Conservation (phyloP, 257 asterid species). For the Capsicum rhomboideum region DNA sequence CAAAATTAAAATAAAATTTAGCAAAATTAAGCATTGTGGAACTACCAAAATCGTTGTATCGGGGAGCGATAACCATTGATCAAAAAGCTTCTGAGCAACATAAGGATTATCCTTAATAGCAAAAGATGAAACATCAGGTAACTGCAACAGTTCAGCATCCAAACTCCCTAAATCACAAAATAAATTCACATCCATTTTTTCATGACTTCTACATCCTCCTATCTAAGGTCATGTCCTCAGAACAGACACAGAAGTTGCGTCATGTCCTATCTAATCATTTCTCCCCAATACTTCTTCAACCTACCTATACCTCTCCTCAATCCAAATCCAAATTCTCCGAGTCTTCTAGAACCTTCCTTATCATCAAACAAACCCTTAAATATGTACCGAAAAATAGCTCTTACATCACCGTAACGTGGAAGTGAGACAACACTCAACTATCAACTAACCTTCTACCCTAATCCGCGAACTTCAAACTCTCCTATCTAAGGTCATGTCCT, state of each 20-base stretch:
- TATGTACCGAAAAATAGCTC: background rate
- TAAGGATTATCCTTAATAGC: conserved; percentile 70
- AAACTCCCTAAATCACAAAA: conserved; percentile 63
- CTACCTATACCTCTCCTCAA: no score
- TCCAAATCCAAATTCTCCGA: conserved; percentile 22
- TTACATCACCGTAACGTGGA: background rate
- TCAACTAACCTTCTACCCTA: no score
- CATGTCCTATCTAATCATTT: no score
- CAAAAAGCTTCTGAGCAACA: conserved; percentile 73
- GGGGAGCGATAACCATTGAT: conserved; percentile 94
- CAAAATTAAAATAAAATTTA: background rate
- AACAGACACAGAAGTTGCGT: no score
- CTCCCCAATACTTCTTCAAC: no score
- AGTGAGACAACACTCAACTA: no score
- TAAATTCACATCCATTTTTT: conserved; percentile 78
- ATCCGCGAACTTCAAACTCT: no score
- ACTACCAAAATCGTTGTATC: conserved; percentile 69
- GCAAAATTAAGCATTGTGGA: background rate
- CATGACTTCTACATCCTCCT: no score
- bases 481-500: no score
- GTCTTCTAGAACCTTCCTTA: conserved; percentile 22
- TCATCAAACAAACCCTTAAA: conserved; percentile 21
- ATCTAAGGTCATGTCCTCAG: no score
- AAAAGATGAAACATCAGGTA: conserved; percentile 70
- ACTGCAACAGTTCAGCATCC: conserved; percentile 82